These are phyloP conservation scores for Salmacisia buchloeana DNA, from an alignment of 1,284 basidiomycete species.

Conservation along the genomic window DNA sequence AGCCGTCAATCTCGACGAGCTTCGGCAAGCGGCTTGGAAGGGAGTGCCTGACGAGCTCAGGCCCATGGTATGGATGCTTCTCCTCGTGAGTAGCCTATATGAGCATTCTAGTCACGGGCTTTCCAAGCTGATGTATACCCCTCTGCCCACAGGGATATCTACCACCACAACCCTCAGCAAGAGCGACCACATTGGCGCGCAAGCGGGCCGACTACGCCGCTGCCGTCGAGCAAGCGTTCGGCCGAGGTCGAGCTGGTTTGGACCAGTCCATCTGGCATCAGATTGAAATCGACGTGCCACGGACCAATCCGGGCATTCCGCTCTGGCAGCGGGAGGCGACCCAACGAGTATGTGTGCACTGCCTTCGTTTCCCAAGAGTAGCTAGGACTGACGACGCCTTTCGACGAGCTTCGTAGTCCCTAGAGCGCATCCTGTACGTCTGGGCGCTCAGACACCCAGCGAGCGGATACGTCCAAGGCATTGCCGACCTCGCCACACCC, in stretches of 20 bases:
- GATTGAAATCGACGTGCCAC: slow-evolving; percentile 48
- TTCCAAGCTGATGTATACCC: not conserved
- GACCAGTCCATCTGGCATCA: slow-evolving; percentile 49
- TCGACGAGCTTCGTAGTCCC: slow-evolving; percentile 13
- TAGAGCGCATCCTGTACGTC: slow-evolving; percentile 48
- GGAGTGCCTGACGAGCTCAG: slow-evolving; percentile 83
- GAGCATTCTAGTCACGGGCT: slow-evolving; percentile 1
- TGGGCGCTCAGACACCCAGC: slow-evolving; percentile 50
- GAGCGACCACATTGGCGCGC: slow-evolving; percentile 69
- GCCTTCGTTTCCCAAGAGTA: not conserved
- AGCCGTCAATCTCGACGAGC: slow-evolving; percentile 57
- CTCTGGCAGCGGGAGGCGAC: slow-evolving; percentile 48
- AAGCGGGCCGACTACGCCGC: slow-evolving; percentile 89
- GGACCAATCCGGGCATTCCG: slow-evolving; percentile 47
- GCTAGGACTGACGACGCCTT: not conserved
- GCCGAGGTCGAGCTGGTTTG: slow-evolving; percentile 56
- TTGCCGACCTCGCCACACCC: slow-evolving; percentile 50
- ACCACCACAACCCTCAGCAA: slow-evolving; percentile 73
- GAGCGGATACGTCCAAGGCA: slow-evolving; percentile 49
- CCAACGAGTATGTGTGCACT: slow-evolving; percentile 24
- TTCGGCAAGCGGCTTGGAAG: slow-evolving; percentile 89
- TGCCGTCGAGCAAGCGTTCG: slow-evolving; percentile 85
- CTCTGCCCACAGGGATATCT: slow-evolving; percentile 60
- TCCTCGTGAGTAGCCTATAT: slow-evolving; percentile 63
- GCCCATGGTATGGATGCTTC: slow-evolving; percentile 87